These are phyloP conservation scores for Pythium monospermum DNA, from an alignment of 352 stramenopile species.

Conservation along the genomic window DNA sequence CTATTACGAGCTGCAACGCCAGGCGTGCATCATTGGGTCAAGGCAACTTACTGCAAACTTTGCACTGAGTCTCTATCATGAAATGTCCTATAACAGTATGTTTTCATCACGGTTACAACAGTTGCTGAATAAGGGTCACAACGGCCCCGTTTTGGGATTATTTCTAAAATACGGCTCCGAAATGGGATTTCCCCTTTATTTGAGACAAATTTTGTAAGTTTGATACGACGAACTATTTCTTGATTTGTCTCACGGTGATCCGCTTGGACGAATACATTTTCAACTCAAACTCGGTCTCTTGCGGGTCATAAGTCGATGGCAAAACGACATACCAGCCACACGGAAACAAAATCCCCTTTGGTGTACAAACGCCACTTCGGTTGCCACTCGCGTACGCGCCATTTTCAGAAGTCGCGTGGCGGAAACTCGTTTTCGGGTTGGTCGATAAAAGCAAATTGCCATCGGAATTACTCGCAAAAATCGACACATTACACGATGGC, in stretches of 20 bases:
- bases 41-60: too few relatives aligned
- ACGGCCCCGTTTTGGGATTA: too few relatives aligned
- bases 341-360: slow-evolving; percentile 25
- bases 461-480: slow-evolving; percentile 58
- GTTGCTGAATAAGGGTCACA: too few relatives aligned
- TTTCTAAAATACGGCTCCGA: too few relatives aligned
- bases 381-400: slow-evolving; percentile 55
- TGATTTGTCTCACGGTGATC: slow-evolving; percentile 28
- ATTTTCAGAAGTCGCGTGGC: slow-evolving; percentile 41
- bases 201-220: too few relatives aligned
- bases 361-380: slow-evolving; percentile 48
- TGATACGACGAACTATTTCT: too few relatives aligned
- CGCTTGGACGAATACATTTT: slow-evolving; percentile 42
- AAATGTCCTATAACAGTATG: too few relatives aligned
- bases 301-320: slow-evolving; percentile 73
- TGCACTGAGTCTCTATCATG: too few relatives aligned
- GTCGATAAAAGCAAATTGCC: slow-evolving; percentile 57
- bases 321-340: slow-evolving; percentile 67
- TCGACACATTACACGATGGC: slow-evolving; percentile 66
- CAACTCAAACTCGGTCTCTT: slow-evolving; percentile 51
- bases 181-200: too few relatives aligned
- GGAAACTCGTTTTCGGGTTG: slow-evolving; percentile 49
- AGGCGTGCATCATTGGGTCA: too few relatives aligned
- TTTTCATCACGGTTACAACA: too few relatives aligned
- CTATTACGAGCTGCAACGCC: too few relatives aligned